Base-by-base conservation (phyloP, 176 grass and related monocot genomes). In the Oryza australiensis region DNA sequence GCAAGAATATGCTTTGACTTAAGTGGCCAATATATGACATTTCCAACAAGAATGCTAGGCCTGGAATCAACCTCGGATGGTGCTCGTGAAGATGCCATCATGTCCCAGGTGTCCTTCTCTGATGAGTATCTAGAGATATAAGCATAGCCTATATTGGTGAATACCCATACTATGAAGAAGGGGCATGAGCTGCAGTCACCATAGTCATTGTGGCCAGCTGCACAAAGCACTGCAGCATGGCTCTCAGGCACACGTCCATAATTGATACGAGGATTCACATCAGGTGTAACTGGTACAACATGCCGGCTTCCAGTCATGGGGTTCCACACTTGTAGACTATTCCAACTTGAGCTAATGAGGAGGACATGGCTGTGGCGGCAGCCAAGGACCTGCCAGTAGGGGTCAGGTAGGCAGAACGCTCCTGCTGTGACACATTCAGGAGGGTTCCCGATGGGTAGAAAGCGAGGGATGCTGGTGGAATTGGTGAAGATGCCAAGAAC, bases 41-140 rank as follows among this genome's bases (percentile, higher is more conserved):
- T 55, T 16, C 20, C 42, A 37, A 86, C 18, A 80, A 86, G 76
- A 43, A 80, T 46, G 18, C 84, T 57, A 86, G 84, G 76, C 68
- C 76, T 86, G 46, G 45, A 86, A 73, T 80, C 84, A 66, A 80
- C 23, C 46, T 80, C 53, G 5, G 76, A 73, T 73, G 76, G 84
- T 41, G 62, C 24, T 41, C 48, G 68, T 73, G 68, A 41, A 57
- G 76, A 86, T 4, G 20, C 24, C 60, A 73, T 41, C 68, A 40
- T 20, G 1, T 30, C 8, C 84, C 84, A 86, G 6, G 23, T 53
- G 30, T 66, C 24, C 64, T 22, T 66, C 34, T 80, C 43, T 73
- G 76, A 80, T 1, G 84, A 80, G 84, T 86, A 86, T 53, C 16
- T 73, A 66, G 68, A 66, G 76, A 8, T 60, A 80, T 86, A 86